These are phyloP conservation scores for Sporothrix sp. DNA, from an alignment of 2,329 filamentous ascomycete species.

Conservation along the genomic window DNA sequence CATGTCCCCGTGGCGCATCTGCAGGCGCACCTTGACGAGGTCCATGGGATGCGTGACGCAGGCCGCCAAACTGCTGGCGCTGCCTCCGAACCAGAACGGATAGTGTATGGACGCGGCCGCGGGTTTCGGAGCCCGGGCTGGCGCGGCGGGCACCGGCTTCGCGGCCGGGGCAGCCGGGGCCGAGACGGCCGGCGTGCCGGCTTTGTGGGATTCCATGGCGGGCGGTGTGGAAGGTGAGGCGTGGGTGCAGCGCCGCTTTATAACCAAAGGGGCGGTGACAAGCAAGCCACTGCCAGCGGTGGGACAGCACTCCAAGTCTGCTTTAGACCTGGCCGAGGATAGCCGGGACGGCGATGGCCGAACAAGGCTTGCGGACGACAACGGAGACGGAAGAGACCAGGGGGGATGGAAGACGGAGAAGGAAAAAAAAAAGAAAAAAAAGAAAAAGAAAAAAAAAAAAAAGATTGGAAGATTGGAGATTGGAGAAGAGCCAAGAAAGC, in stretches of 20 bases:
- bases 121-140: conserved; percentile 13
- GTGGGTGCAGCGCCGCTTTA: not conserved
- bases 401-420: no score
- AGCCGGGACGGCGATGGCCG: not conserved
- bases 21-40: conserved; percentile 70
- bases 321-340: not conserved
- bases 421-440: not conserved
- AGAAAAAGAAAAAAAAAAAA: not conserved
- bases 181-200: conserved; percentile 8
- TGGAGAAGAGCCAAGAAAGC: not conserved
- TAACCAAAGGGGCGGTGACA: not conserved
- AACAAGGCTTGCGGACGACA: not conserved
- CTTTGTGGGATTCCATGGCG: conserved; percentile 16
- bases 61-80: conserved; percentile 83
- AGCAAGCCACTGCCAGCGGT: conserved; percentile 2
- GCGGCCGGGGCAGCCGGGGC: conserved; percentile 14
- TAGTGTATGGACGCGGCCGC: conserved; percentile 39
- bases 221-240: not conserved
- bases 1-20: conserved; percentile 68
- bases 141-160: conserved; percentile 16
- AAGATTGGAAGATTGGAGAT: conserved; percentile 1
- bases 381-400: not conserved
- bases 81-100: conserved; percentile 95
- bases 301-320: no score
- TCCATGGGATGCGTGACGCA: conserved; percentile 89